Base-by-base conservation (phyloP, 2,329 filamentous ascomycete species). In the Emmonsia crescens region DNA sequence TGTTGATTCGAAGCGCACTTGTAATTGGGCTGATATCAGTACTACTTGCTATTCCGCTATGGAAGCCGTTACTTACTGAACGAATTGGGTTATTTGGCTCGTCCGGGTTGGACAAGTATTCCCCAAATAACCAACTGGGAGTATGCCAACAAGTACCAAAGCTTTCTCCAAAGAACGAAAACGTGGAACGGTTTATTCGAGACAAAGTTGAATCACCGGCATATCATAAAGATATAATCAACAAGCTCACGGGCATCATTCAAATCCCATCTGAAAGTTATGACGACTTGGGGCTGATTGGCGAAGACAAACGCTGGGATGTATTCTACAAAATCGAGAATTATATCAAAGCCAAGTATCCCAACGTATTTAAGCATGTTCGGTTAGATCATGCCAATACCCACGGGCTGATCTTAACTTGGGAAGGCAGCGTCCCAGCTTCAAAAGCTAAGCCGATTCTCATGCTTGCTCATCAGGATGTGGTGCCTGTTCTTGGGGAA, bases 381-480 rank as follows among this genome's bases (percentile, higher is more conserved):
- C 68, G 74, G 6, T 71, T 84, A 0, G 80, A 85, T 60, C 81
- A 80, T 62, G 72, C 85, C 66, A 86, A 87, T 69, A 82, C 77
- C 1, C 80, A 85, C 68, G 84, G 81, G 2, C 73, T 86, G 51
- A 68, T 86, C 36, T 85, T 80, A 68, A 84, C 82, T 1, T 83
- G 83, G 79, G 64, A 79, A 46, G 85, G 84, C 3, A 67, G 65
- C 27, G 57, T 65, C 5, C 42, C 62, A 5, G 46, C 64, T 12
- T 76, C 74, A 6, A 74, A 85, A 42, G 63, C 70, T 2, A 83
- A 82, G 70, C 83, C 84, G 0, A 78, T 80, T 3, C 72, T 87
- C 27, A 73, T 87, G 44, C 82, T 85, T 76, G 84, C 83, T 1
- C 85, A 87, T 69, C 83, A 86, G 68, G 85, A 87, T 68, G 83